Base-by-base conservation (phyloP, 139 green algal genomes). In the Ostreobium quekettii region DNA sequence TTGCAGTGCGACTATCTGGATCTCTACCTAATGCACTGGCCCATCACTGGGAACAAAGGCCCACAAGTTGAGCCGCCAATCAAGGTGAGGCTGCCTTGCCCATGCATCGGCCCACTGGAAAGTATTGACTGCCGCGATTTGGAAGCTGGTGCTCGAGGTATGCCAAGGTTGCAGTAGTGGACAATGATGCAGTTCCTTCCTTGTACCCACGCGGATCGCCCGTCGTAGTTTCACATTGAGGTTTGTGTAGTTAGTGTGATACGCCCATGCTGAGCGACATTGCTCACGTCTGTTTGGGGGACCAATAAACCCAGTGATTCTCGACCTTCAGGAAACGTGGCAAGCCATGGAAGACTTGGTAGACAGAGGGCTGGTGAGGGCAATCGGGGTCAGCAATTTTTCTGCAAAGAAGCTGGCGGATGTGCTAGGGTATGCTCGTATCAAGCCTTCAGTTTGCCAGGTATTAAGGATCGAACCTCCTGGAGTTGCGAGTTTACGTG, bases 301-400 rank as follows among this genome's bases (percentile, higher is more conserved):
- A 71, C 74, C 0, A 60, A 84, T 58, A 77, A 86, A 29, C 29
- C 60, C 78, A 32, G 63, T 35, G 42, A 59, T 2, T 1, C 2
- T 35, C 37, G n/a, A n/a, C 22, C 57, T 76, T 29, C 31, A 64
- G 30, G 79, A 80, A 39, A 82, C 80, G 0, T 91, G 85, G 85
- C 19, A 56, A 15, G 81, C 78, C 1, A 86, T 89, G 83, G 79
- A 89, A 73, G 33, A 56, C 8, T 74, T 87, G 30, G 90, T 95
- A 7, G 85, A 88, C 0, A 80, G 85, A 48, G 86, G 86, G 32
- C 72, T 93, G 29, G 79, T 89, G 11, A 78, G 77, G 42, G 67
- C 57, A 53, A 95, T 97, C 47, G 91, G 91, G 4, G 74, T 95
- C 0, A 84, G 67, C 78, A 97, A 97, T 78, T 91, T 93, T 68